Percentiles rank a stretch among this genome's conserved stretches.
These are phyloP conservation scores for Halophytophthora polymorphica DNA, from an alignment of 352 stramenopile genomes.

Conservation along the genomic window DNA sequence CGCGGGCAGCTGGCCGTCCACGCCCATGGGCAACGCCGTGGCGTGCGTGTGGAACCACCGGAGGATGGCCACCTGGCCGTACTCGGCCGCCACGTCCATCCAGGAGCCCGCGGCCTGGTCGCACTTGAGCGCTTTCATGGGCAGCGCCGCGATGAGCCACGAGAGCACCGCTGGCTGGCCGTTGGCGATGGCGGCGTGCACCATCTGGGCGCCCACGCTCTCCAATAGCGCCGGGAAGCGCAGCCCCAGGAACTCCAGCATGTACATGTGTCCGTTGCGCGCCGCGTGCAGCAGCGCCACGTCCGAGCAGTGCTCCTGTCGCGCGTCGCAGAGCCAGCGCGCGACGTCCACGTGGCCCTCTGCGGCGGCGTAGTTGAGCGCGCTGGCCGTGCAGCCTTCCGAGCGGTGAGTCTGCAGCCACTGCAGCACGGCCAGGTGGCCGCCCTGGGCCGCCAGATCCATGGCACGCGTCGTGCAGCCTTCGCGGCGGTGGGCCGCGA, in stretches of 20 bases:
- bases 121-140: conserved; percentile 67
- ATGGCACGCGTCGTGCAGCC: conserved; percentile 58
- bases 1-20: conserved; percentile 43
- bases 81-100: conserved; percentile 72
- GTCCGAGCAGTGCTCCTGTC: conserved; percentile 45
- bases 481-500: conserved; percentile 38
- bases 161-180: conserved; percentile 50
- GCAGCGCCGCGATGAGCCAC: conserved; percentile 57
- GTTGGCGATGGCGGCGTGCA: conserved; percentile 60
- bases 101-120: conserved; percentile 56
- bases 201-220: conserved; percentile 51
- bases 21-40: conserved; percentile 46
- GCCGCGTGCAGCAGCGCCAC: conserved; percentile 58
- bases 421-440: conserved; percentile 50
- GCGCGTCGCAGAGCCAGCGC: conserved; percentile 53
- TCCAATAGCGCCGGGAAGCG: conserved; percentile 51
- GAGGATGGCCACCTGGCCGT: conserved; percentile 58
- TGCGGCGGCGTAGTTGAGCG: conserved; percentile 58
- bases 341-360: conserved; percentile 54
- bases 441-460: conserved; percentile 62
- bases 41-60: conserved; percentile 69
- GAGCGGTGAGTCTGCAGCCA: conserved; percentile 66
- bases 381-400: conserved; percentile 67
- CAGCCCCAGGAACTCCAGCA: conserved; percentile 51
- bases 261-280: conserved; percentile 49